These are phyloP conservation scores for Fusarium pseudonygamai DNA, from an alignment of 2,329 filamentous ascomycete species.

Conservation along the genomic window DNA sequence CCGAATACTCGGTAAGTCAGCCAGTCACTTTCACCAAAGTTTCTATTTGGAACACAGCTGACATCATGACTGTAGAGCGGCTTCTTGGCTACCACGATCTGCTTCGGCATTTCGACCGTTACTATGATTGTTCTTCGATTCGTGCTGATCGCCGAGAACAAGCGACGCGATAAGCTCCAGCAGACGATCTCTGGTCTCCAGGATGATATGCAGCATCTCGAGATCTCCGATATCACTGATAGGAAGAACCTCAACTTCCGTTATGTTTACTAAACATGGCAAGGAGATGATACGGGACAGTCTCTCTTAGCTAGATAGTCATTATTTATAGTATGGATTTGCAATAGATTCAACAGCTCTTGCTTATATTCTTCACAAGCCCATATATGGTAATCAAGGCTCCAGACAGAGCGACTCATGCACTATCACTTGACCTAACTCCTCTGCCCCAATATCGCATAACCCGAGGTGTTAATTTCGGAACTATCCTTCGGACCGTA, in stretches of 20 bases:
- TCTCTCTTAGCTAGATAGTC: too few relatives aligned
- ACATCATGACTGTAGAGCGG: conserved; percentile 18
- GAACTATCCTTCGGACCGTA: neutral
- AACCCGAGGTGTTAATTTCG: too few relatives aligned
- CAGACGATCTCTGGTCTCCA: neutral
- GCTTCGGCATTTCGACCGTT: conserved; percentile 28
- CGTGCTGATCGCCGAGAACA: conserved; percentile 24
- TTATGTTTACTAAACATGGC: conserved; percentile 26
- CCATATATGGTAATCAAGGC: too few relatives aligned
- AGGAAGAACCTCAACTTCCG: conserved; percentile 30
- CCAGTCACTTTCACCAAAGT: rapidly evolving
- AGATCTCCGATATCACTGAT: conserved; percentile 37
- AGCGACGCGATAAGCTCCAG: conserved; percentile 24
- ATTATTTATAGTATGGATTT: too few relatives aligned
- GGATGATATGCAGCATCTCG: neutral
- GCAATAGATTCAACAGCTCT: too few relatives aligned
- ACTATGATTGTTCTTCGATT: conserved; percentile 28
- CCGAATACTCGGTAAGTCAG: conserved; percentile 31
- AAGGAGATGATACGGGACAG: rapidly evolving
- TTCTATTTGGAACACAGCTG: neutral
- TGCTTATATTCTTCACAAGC: too few relatives aligned
- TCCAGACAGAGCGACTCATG: too few relatives aligned
- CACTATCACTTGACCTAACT: too few relatives aligned
- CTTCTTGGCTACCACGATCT: conserved; percentile 34
- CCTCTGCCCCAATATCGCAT: too few relatives aligned